These are phyloP conservation scores for Plectranthus barbatus DNA, from an alignment of 257 asterid species.

Conservation along the genomic window DNA sequence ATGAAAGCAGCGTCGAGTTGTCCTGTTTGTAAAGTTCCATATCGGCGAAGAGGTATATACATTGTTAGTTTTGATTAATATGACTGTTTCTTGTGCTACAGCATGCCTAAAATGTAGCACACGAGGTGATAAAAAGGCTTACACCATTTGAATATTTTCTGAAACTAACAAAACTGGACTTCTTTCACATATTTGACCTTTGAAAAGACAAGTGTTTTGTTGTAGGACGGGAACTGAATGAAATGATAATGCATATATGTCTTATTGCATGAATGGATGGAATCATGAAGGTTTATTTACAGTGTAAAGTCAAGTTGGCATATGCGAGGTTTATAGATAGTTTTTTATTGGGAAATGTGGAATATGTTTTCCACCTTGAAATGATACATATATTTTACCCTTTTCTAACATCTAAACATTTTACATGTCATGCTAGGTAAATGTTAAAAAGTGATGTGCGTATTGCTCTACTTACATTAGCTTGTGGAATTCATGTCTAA, in stretches of 20 bases:
- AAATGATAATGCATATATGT: neutral
- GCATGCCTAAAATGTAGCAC: too few species aligned
- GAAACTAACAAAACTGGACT: neutral
- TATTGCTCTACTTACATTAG: neutral
- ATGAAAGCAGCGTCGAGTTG: constrained; percentile 73
- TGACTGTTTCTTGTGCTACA: neutral
- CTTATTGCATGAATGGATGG: neutral
- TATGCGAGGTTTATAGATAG: neutral
- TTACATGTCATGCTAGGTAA: neutral
- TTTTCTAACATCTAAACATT: neutral
- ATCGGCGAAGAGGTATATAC: constrained; percentile 67
- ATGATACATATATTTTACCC: neutral
- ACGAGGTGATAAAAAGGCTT: too few species aligned
- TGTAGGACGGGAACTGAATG: neutral
- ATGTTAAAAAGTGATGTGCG: neutral
- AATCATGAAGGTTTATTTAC: neutral
- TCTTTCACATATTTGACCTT: neutral
- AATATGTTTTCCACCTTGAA: neutral
- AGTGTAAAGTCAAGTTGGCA: neutral
- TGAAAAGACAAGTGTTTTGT: neutral
- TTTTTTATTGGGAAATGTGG: neutral
- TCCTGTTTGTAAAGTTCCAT: constrained; percentile 94
- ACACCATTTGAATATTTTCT: too few species aligned
- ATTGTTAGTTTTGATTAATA: neutral
- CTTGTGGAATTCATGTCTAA: neutral